Conservation (phyloP, 441 rosid genomes). For the Pelargonium cotyledonis region DNA sequence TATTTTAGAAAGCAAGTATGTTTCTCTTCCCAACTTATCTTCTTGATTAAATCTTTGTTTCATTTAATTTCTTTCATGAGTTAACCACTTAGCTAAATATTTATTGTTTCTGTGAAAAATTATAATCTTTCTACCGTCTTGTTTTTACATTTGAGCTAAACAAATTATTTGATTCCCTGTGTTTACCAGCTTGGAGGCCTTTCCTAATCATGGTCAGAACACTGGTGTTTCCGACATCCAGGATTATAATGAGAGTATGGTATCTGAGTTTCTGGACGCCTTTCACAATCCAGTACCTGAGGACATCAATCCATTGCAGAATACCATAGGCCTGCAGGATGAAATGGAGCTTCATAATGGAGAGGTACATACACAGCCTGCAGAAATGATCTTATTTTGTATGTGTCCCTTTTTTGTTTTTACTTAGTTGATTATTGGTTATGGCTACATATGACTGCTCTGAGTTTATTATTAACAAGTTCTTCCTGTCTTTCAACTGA, state of each 20-base stretch:
- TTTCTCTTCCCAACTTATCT: conserved; percentile 13
- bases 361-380: conserved; percentile 49
- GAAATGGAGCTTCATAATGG: conserved; percentile 50
- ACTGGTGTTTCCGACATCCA: conserved; percentile 46
- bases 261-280: conserved; percentile 56
- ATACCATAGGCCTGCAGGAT: conserved; percentile 26
- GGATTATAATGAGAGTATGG: conserved; percentile 61
- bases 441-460: background rate
- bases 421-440: background rate
- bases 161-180: conserved; percentile 17
- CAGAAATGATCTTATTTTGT: conserved; percentile 5
- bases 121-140: background rate
- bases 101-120: background rate
- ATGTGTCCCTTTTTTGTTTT: conserved; percentile 1
- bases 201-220: conserved; percentile 28
- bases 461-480: background rate
- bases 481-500: conserved; percentile 10
- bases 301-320: conserved; percentile 32
- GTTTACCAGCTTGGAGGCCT: conserved; percentile 35
- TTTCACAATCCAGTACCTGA: conserved; percentile 46
- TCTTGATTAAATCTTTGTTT: conserved; percentile 1
- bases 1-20: conserved; percentile 54
- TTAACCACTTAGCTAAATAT: background rate
- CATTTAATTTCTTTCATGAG: background rate
- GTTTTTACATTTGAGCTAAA: conserved; percentile 19